phyloP scores from a whole-genome alignment of 345 rosid species.

The Geranium rotundifolium region DNA sequence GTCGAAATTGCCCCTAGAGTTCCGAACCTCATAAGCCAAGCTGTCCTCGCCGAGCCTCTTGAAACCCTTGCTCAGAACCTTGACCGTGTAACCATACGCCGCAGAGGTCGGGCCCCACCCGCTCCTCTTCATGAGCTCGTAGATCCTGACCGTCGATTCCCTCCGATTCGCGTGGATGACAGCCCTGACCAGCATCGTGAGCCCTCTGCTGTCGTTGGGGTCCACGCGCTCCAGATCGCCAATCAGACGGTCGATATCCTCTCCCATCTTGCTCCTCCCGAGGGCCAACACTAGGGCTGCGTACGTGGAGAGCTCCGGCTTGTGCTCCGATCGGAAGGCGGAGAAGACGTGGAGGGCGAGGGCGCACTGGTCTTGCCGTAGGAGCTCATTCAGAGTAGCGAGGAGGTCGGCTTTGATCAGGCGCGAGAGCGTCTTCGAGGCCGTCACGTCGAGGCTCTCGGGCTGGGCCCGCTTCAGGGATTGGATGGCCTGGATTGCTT shows the following conservation, averaged over 20 bases:
- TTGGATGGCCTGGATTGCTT: slow-evolving; percentile 90
- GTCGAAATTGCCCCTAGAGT: slow-evolving; percentile 11
- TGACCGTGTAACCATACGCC: slow-evolving; percentile 44
- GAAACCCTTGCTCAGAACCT: slow-evolving; percentile 52
- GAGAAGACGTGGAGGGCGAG: slow-evolving; percentile 69
- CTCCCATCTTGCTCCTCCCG: slow-evolving; percentile 33
- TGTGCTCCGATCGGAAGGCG: slow-evolving; percentile 48
- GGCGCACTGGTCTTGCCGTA: slow-evolving; percentile 59
- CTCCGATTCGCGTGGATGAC: slow-evolving; percentile 50
- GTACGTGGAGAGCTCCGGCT: slow-evolving; percentile 35
- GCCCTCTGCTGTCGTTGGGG: slow-evolving; percentile 35
- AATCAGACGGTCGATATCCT: slow-evolving; percentile 47
- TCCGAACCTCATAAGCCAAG: slow-evolving; percentile 45
- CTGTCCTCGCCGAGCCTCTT: slow-evolving; percentile 48
- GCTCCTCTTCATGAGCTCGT: slow-evolving; percentile 44
- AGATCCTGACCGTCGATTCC: slow-evolving; percentile 64
- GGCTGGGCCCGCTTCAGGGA: slow-evolving; percentile 57
- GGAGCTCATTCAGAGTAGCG: slow-evolving; percentile 41
- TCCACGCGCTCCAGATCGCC: slow-evolving; percentile 34
- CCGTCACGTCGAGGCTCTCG: slow-evolving; percentile 6
- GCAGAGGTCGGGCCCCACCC: slow-evolving; percentile 55
- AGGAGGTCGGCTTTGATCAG: slow-evolving; percentile 61
- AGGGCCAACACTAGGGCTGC: slow-evolving; percentile 52
- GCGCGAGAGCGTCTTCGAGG: slow-evolving; percentile 57
- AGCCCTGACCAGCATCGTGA: slow-evolving; percentile 42